Conservation (phyloP, 495 filamentous ascomycete species). For the Elasticomyces elasticus region DNA sequence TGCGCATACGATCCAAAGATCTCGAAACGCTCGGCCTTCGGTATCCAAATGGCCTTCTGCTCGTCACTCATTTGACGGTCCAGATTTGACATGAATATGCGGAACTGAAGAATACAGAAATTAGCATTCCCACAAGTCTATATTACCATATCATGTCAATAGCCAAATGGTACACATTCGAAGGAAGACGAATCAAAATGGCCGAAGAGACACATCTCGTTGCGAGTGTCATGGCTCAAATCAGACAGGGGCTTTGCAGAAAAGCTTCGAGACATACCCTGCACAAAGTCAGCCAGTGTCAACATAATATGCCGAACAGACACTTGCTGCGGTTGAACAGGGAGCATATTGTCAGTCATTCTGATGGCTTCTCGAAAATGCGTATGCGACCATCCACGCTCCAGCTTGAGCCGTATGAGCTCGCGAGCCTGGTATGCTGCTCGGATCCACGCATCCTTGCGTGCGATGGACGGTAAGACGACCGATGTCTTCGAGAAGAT, state of each 20-base stretch:
- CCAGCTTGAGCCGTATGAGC: slow-evolving; percentile 13
- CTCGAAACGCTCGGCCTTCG: slow-evolving; percentile 17
- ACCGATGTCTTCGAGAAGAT: slow-evolving; percentile 12
- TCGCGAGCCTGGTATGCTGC: slow-evolving; percentile 10
- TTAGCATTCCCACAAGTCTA: no score
- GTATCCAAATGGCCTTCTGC: slow-evolving; percentile 13
- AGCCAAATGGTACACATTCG: no score
- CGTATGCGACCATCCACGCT: slow-evolving; percentile 8
- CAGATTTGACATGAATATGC: slow-evolving; percentile 15
- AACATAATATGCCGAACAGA: no score
- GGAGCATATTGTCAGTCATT: slow-evolving; percentile 14
- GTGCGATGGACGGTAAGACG: slow-evolving; percentile 9
- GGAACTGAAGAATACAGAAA: no score
- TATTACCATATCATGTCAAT: no score
- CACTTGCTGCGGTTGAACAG: slow-evolving; percentile 14
- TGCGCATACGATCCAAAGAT: slow-evolving; percentile 15
- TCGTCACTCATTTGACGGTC: slow-evolving; percentile 13
- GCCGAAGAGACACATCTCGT: no score
- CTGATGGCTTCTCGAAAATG: slow-evolving; percentile 13
- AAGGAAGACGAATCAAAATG: no score
- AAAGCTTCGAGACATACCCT: no score
- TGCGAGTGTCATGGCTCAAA: no score
- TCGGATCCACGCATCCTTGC: slow-evolving; percentile 14
- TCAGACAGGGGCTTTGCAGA: no score
- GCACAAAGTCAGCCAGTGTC: no score